Conservation (phyloP, 2,329 filamentous ascomycete species). For the Aureobasidium leucospermi region DNA sequence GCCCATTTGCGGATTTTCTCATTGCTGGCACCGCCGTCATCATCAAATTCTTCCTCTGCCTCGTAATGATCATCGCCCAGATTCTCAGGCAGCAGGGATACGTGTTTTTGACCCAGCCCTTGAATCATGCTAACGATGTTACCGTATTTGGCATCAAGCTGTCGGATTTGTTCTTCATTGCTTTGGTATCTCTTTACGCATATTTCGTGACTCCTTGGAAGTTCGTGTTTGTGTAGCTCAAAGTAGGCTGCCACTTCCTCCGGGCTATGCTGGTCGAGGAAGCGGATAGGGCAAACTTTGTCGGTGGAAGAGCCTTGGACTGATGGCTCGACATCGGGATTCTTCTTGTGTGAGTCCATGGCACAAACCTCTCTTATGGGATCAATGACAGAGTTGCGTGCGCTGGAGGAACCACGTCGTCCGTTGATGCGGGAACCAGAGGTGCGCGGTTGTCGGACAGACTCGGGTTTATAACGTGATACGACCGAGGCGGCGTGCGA, state of each 20-base stretch:
- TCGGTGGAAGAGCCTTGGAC: constrained; percentile 19
- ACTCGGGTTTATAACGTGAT: constrained; percentile 28
- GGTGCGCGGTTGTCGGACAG: constrained; percentile 6
- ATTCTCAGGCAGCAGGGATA: constrained; percentile 68
- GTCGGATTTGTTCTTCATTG: constrained; percentile 75
- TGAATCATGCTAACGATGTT: constrained; percentile 92
- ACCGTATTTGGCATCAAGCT: constrained; percentile 90
- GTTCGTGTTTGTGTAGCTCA: constrained; percentile 89
- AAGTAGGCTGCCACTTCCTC: constrained; percentile 92
- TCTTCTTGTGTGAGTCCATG: constrained; percentile 13
- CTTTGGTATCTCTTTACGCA: constrained; percentile 85
- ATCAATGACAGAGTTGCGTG: constrained; percentile 20
- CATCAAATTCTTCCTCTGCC: constrained; percentile 24
- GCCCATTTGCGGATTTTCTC: constrained; percentile 83
- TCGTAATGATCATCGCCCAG: constrained; percentile 39
- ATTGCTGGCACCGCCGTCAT: constrained; percentile 46
- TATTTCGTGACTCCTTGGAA: constrained; percentile 87
- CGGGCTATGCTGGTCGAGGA: constrained; percentile 82
- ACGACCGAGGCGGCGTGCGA: constrained; percentile 33
- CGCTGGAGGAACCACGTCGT: constrained; percentile 3
- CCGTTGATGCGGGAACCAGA: constrained; percentile 13
- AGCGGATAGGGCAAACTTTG: constrained; percentile 86
- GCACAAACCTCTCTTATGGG: constrained; percentile 31
- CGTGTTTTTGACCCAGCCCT: constrained; percentile 78
- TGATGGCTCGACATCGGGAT: constrained; percentile 13